These are phyloP conservation scores for Cupressus sempervirens DNA, from an alignment of 75 land plant species.

Conservation along the genomic window DNA sequence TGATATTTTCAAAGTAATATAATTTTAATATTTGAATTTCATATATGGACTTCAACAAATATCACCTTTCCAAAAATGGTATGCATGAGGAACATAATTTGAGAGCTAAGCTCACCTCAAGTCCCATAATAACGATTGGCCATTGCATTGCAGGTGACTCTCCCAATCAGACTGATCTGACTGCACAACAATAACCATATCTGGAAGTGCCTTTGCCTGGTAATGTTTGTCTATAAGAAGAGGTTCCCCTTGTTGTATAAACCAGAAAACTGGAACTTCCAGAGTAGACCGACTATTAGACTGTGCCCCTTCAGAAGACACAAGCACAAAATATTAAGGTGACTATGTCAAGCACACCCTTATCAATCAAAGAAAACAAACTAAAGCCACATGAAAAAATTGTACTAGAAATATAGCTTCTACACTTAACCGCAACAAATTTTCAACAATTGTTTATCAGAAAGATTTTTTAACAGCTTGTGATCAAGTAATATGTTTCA, in stretches of 20 bases:
- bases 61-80: not conserved
- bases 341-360: not conserved
- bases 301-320: constrained; percentile 37
- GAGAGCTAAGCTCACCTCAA: constrained; percentile 50
- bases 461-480: not conserved
- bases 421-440: not conserved
- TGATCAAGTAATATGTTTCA: not conserved
- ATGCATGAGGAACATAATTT: not conserved
- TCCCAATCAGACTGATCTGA: constrained; percentile 81
- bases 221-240: constrained; percentile 91
- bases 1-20: not conserved
- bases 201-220: constrained; percentile 87
- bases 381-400: not conserved
- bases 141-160: constrained; percentile 95
- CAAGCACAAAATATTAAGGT: not conserved
- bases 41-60: not conserved
- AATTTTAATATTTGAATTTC: not conserved
- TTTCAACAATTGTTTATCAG: not conserved
- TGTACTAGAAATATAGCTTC: not conserved
- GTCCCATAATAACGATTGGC: constrained; percentile 77
- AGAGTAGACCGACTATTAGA: constrained; percentile 58
- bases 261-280: constrained; percentile 98
- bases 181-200: constrained; percentile 96
- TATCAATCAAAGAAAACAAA: not conserved
- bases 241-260: constrained; percentile 70